phyloP scores from a whole-genome alignment of 306 rosid species.

The Cucurbita pepo region DNA sequence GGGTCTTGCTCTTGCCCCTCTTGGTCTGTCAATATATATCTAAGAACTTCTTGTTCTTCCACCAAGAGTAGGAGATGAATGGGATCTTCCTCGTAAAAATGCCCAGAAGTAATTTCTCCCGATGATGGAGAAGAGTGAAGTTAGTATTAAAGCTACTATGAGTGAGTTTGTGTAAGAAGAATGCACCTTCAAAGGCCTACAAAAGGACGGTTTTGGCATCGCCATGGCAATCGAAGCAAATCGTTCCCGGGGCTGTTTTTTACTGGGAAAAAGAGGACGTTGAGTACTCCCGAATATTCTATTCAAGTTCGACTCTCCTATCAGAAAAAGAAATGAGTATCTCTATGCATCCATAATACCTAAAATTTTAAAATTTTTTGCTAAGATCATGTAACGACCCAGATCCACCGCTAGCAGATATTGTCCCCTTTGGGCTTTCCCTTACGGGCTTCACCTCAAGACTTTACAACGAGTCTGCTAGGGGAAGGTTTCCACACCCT shows the following conservation, averaged over 20 bases:
- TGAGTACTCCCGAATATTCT: no score
- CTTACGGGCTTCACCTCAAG: no score
- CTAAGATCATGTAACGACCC: no score
- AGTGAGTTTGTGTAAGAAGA: constrained; percentile 15
- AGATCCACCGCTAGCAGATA: no score
- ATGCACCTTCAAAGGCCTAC: constrained; percentile 24
- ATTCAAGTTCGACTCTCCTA: no score
- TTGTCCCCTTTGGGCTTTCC: no score
- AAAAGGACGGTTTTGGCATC: constrained; percentile 14
- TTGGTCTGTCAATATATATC: neutral
- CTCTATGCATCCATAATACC: neutral
- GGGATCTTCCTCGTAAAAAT: neutral
- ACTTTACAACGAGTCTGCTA: no score
- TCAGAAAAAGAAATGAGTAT: neutral
- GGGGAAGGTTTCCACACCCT: no score
- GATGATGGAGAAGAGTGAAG: constrained; percentile 22
- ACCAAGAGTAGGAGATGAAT: constrained; percentile 2
- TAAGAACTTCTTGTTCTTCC: neutral
- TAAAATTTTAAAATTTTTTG: neutral
- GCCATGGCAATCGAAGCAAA: constrained; percentile 49
- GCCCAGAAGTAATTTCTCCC: constrained; percentile 16
- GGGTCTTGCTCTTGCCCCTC: neutral
- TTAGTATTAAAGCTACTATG: constrained; percentile 21
- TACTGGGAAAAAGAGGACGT: constrained; percentile 31
- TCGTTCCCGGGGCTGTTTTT: constrained; percentile 33